Evolutionary conservation across 768 basidiomycete species (phyloP).

Genomic region (Lyophyllum decastes): DNA sequence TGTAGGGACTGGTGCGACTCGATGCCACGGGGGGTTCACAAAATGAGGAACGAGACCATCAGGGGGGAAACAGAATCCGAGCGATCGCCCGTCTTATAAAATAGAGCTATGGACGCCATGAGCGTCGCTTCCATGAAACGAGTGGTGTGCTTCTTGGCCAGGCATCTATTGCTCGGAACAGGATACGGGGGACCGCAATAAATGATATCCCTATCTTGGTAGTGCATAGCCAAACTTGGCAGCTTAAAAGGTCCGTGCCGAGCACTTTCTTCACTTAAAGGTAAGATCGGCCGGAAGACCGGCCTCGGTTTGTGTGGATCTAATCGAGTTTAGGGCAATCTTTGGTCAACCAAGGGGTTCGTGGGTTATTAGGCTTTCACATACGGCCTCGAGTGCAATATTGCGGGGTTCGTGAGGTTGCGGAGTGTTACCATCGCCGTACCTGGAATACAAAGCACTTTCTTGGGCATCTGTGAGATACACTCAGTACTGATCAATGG

Average conservation of each 20-base stretch:
- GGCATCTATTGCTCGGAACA: not conserved
- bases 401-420: not conserved
- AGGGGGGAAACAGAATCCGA: not conserved
- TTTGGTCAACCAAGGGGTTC: not conserved
- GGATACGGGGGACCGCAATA: not conserved
- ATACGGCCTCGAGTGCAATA: not conserved
- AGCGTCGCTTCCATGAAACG: slow-evolving; percentile 1
- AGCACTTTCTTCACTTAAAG: not conserved
- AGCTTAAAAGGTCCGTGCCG: not conserved
- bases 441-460: not conserved
- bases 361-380: not conserved
- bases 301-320: not conserved
- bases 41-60: slow-evolving; percentile 2
- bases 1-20: not conserved
- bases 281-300: not conserved
- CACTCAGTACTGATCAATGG: too few species aligned
- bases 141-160: not conserved
- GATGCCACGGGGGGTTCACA: not conserved
- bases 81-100: not conserved
- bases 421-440: not conserved
- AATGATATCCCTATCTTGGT: not conserved
- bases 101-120: not conserved
- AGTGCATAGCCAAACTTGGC: not conserved
- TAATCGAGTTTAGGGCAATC: not conserved
- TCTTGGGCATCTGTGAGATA: not conserved